These are phyloP conservation scores for Talaromyces sp. DNA, from an alignment of 2,329 filamentous ascomycete genomes.

Conservation along the genomic window DNA sequence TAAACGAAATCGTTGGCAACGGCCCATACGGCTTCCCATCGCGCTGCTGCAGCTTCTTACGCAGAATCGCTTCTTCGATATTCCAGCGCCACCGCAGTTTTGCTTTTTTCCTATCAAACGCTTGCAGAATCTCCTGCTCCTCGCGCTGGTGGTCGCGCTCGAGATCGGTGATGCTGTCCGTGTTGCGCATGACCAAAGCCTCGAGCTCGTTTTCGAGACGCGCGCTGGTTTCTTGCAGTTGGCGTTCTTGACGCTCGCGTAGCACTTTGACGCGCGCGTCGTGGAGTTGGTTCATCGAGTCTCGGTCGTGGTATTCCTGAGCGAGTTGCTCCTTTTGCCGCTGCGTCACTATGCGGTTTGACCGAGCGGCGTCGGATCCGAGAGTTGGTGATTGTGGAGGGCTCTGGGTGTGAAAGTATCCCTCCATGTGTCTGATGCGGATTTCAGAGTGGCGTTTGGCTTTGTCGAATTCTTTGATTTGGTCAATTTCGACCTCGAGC, in stretches of 20 bases:
- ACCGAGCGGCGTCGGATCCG: slow-evolving; percentile 12
- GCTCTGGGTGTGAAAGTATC: slow-evolving; percentile 38
- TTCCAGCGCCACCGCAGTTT: slow-evolving; percentile 34
- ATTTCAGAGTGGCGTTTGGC: slow-evolving; percentile 38
- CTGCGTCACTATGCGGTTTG: slow-evolving; percentile 34
- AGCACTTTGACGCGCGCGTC: slow-evolving; percentile 42
- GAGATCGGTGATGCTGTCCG: slow-evolving; percentile 25
- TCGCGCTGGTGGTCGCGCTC: slow-evolving; percentile 30
- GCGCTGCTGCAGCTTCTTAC: slow-evolving; percentile 32
- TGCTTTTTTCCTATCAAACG: slow-evolving; percentile 28
- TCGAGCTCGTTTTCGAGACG: slow-evolving; percentile 36
- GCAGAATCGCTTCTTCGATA: slow-evolving; percentile 38
- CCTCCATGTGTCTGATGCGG: slow-evolving; percentile 45
- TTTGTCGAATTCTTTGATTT: slow-evolving; percentile 39
- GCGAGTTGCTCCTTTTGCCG: slow-evolving; percentile 39
- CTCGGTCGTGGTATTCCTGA: slow-evolving; percentile 39
- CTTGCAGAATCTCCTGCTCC: slow-evolving; percentile 24
- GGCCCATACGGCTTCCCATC: slow-evolving; percentile 32
- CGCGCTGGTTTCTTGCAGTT: slow-evolving; percentile 32
- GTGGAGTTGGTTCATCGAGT: slow-evolving; percentile 40
- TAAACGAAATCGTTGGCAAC: slow-evolving; percentile 33
- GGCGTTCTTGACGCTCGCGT: slow-evolving; percentile 40
- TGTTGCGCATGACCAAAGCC: slow-evolving; percentile 27
- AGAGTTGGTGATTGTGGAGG: slow-evolving; percentile 25
- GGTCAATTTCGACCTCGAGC: slow-evolving; percentile 39